Evolutionary conservation across 1,139 yeast genomes (phyloP), one percentile per base, ranked within the genome.

Genomic region (Suhomyces yuchorum): DNA sequence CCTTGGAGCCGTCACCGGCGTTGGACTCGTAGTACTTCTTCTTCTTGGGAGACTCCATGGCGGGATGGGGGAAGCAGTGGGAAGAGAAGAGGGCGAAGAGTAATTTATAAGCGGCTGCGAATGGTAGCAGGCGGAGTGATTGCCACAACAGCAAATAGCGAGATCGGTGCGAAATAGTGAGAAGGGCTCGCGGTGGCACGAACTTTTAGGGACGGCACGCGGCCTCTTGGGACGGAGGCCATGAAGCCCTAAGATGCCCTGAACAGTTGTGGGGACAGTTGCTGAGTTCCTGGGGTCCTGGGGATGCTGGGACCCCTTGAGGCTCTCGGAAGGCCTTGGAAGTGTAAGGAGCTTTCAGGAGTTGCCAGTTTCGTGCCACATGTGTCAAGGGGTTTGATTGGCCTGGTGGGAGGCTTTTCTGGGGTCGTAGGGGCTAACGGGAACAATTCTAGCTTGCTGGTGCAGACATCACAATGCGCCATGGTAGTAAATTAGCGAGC

Each of bases 1-100:
- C 73, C 14, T 57, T 64, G 2, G 85, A 71, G 8, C 85, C 85
- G 59, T 81, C 85, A 11, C 85, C 85, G 15, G 85, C 85, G 57
- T 79, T 77, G 47, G 75, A 68, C 51, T 74, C 76, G 43, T 53
- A 56, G 53, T 62, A 70, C 48, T 66, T 65, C 30, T 42, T 20
- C 39, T 20, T n/a, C 28, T 22, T 22, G 8, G 19, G 32, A 3
- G 26, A 15, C 32, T 22, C 18, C 28, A 36, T n/a, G 38, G 28
- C 8, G 26, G 38, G 6, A 15, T 14, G 19, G 37, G 23, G 24
- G 14, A 33, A 18, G 18, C 8, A 3, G 9, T 14, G 34, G 14
- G 36, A 19, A 12, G 37, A 18, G 37, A 18, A 18, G 37, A 18
- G 8, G 36, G 3, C 15, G 3, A n/a, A 28, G 18, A 15, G 9